phyloP scores from a whole-genome alignment of 768 basidiomycete genomes.

The Tylopilus felleus region DNA sequence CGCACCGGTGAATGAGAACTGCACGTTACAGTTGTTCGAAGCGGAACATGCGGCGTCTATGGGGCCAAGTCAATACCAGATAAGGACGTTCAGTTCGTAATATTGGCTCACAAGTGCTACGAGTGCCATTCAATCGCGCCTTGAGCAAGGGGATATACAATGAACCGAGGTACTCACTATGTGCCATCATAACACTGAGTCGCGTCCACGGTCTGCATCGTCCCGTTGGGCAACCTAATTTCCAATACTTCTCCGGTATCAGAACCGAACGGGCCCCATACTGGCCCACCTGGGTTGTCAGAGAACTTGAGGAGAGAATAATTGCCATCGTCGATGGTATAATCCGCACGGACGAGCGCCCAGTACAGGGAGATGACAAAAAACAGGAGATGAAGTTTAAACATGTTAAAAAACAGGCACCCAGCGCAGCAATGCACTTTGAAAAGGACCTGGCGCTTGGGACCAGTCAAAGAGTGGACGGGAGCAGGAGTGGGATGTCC shows the following conservation, averaged over 20 bases:
- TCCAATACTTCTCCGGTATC: conserved; percentile 18
- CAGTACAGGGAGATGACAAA: not conserved
- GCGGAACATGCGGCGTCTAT: conserved; percentile 24
- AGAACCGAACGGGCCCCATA: conserved; percentile 27
- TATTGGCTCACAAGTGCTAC: conserved; percentile 24
- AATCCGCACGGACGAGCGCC: conserved; percentile 19
- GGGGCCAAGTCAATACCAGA: not conserved
- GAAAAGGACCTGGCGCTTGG: not conserved
- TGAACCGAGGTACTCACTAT: conserved; percentile 18
- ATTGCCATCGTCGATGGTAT: conserved; percentile 28
- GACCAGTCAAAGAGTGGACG: conserved; percentile 8
- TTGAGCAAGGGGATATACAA: conserved; percentile 2
- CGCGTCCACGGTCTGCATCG: conserved; percentile 21
- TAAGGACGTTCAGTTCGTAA: not conserved
- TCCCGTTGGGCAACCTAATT: conserved; percentile 26
- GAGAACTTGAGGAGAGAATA: conserved; percentile 25
- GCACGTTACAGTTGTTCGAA: conserved; percentile 23
- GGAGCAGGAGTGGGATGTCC: not conserved
- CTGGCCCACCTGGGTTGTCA: conserved; percentile 26
- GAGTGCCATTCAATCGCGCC: not conserved
- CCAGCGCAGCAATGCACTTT: not conserved
- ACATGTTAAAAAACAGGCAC: conserved; percentile 9
- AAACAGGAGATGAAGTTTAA: not conserved
- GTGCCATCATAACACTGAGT: conserved; percentile 25
- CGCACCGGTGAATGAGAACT: conserved; percentile 26